Evolutionary conservation across 176 grass and related monocot genomes (phyloP).

Genomic region (Phyllostachys edulis): DNA sequence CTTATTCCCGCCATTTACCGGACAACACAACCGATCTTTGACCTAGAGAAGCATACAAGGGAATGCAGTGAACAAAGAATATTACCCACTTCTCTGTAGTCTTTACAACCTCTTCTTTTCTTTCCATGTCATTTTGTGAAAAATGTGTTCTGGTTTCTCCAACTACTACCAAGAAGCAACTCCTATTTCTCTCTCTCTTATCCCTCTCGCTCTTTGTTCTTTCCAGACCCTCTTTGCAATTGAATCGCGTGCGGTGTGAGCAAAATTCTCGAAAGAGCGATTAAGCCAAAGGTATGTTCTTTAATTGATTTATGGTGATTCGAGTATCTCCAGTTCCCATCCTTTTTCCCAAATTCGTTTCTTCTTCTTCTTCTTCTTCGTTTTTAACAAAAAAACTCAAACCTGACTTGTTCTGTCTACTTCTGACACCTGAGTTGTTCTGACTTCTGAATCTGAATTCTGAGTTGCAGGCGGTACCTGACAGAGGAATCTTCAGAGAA

Average conservation of each 20-base stretch:
- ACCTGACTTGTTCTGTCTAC: neutral
- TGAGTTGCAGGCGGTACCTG: neutral
- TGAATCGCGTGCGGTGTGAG: neutral
- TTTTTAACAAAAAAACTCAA: neutral
- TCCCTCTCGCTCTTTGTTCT: neutral
- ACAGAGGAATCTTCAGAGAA: neutral
- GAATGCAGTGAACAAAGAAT: neutral
- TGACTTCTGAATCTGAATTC: neutral
- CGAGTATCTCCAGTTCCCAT: neutral
- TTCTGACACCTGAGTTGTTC: neutral
- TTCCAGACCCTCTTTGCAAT: neutral
- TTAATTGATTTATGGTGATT: neutral
- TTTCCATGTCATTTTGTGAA: neutral
- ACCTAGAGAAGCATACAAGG: neutral
- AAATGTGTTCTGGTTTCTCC: neutral
- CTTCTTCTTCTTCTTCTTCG: too few relatives aligned
- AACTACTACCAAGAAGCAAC: slow-evolving; percentile 19
- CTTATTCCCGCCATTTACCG: slow-evolving; percentile 31
- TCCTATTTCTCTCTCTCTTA: neutral
- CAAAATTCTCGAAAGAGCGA: neutral
- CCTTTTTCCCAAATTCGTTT: neutral
- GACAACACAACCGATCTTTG: slow-evolving; percentile 6
- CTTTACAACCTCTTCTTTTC: neutral
- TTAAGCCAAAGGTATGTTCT: slow-evolving; percentile 5
- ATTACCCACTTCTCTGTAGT: neutral